phyloP scores from a whole-genome alignment of 1,139 yeast species.

The Kluyveromyces sp. region DNA sequence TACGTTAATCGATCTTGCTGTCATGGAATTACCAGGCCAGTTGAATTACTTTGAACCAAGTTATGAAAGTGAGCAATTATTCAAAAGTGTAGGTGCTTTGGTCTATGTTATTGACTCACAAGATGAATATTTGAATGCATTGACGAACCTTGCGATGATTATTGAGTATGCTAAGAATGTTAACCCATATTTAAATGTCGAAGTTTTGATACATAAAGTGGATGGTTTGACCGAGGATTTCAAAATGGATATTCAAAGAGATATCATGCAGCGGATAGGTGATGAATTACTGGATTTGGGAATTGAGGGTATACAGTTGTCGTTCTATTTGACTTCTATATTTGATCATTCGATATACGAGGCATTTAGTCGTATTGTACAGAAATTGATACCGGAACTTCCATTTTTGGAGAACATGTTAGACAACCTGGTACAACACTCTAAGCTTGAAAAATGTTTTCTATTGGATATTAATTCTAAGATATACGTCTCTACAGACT shows the following conservation, averaged over 20 bases:
- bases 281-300: slow-evolving; percentile 89
- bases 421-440: slow-evolving; percentile 81
- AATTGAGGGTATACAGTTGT: slow-evolving; percentile 81
- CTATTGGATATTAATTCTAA: slow-evolving; percentile 89
- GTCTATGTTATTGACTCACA: slow-evolving; percentile 93
- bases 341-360: slow-evolving; percentile 95
- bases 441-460: slow-evolving; percentile 87
- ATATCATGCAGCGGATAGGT: slow-evolving; percentile 91
- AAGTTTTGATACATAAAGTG: slow-evolving; percentile 88
- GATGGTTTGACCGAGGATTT: slow-evolving; percentile 94
- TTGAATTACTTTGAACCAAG: slow-evolving; percentile 79
- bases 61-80: slow-evolving; percentile 69
- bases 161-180: slow-evolving; percentile 82
- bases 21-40: slow-evolving; percentile 97
- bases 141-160: slow-evolving; percentile 81
- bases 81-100: slow-evolving; percentile 82
- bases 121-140: slow-evolving; percentile 88
- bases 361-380: slow-evolving; percentile 89
- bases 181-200: slow-evolving; percentile 80
- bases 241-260: slow-evolving; percentile 88
- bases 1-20: slow-evolving; percentile 77
- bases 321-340: slow-evolving; percentile 85
- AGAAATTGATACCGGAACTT: slow-evolving; percentile 79
- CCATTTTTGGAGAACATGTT: slow-evolving; percentile 84
- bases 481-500: slow-evolving; percentile 92